Percentiles rank a stretch among this genome's conserved stretches.
Conservation (phyloP, 208 protist genomes). For the Leishmania mexicana region DNA sequence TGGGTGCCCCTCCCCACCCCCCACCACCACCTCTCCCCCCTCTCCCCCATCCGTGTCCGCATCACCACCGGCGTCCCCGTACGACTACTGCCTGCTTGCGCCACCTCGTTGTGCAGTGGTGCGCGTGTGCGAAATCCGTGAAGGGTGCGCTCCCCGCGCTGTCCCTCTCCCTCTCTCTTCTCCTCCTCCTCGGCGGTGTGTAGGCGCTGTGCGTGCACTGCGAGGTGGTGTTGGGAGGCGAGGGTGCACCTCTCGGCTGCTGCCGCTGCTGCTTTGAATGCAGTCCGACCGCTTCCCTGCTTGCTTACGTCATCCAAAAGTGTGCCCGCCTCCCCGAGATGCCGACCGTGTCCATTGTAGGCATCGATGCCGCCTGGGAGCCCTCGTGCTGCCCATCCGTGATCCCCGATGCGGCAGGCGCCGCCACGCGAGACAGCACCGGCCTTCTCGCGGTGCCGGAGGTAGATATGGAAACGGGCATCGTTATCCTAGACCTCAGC, state of each 20-base stretch:
- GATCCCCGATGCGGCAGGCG: background rate
- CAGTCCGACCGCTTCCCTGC: background rate
- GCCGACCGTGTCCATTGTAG: conserved; percentile 1
- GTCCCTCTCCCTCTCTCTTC: background rate
- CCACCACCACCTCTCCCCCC: too few species aligned
- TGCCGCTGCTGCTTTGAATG: background rate
- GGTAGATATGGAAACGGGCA: background rate
- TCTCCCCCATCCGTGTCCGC: too few species aligned
- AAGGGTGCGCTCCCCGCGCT: background rate
- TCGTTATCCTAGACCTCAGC: conserved; percentile 19
- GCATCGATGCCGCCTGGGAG: background rate
- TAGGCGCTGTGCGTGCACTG: background rate
- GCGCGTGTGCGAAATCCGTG: too few species aligned
- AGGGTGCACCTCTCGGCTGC: background rate
- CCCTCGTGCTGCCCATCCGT: background rate
- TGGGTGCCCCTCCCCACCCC: too few species aligned
- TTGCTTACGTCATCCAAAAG: background rate
- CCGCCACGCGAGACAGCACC: background rate
- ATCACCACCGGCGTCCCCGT: background rate
- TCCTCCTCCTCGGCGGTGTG: background rate
- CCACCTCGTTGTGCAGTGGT: background rate
- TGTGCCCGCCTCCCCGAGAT: background rate
- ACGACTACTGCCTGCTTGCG: background rate
- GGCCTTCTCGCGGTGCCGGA: conserved; percentile 17
- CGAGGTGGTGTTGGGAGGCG: background rate